These are phyloP conservation scores for Nakazawaea wyomingensis DNA, from an alignment of 805 yeast species.

Conservation along the genomic window DNA sequence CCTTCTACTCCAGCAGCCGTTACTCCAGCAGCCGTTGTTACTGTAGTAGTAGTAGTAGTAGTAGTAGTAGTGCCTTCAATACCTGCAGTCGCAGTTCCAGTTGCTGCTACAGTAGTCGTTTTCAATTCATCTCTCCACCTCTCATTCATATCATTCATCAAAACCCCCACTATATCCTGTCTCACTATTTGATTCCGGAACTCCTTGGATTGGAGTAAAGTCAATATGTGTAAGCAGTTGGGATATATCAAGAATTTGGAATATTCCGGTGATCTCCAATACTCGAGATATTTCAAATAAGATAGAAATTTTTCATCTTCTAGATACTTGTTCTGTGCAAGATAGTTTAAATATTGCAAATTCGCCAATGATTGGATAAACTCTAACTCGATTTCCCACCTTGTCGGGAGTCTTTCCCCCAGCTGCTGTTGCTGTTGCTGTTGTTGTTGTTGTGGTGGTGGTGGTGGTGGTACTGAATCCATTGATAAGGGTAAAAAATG, in stretches of 20 bases:
- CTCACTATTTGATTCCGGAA: conserved; percentile 52
- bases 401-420: conserved; percentile 2
- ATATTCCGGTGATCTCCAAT: conserved; percentile 76
- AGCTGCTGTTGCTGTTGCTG: neutral
- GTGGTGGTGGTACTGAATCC: no score
- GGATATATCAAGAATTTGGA: conserved; percentile 76
- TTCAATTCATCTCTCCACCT: conserved; percentile 46
- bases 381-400: conserved; percentile 88
- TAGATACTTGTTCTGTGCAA: conserved; percentile 79
- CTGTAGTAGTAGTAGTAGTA: no score
- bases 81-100: conserved; percentile 9
- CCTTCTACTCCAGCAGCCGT: no score
- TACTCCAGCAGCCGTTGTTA: no score
- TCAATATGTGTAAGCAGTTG: conserved; percentile 76
- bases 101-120: conserved; percentile 17
- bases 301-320: conserved; percentile 67
- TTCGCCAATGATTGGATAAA: conserved; percentile 91
- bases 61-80: no score
- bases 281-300: conserved; percentile 75
- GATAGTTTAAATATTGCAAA: conserved; percentile 76
- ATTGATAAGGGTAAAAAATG: no score
- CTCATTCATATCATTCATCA: conserved; percentile 73
- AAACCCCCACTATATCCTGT: conserved; percentile 49
- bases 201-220: conserved; percentile 48
- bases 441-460: neutral